phyloP scores from a whole-genome alignment of 768 basidiomycete species.

The Cyclocybe cylindracea region DNA sequence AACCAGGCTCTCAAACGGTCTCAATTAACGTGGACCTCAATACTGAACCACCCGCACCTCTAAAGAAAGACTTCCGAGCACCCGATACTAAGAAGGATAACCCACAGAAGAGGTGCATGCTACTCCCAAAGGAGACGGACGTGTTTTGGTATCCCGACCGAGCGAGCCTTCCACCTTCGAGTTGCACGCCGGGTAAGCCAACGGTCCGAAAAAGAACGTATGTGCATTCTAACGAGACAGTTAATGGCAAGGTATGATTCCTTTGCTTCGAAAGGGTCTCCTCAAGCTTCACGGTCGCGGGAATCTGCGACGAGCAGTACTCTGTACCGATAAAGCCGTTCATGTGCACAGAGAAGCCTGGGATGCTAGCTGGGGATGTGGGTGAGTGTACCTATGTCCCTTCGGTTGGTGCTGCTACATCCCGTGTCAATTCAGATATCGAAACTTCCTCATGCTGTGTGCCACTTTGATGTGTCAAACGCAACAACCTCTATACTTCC shows the following conservation, averaged over 20 bases:
- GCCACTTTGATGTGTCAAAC: constrained; percentile 69
- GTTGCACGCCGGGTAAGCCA: constrained; percentile 61
- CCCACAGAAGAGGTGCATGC: constrained; percentile 16
- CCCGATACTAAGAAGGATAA: neutral
- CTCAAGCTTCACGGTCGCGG: constrained; percentile 52
- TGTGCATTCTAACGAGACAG: neutral
- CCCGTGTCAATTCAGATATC: constrained; percentile 53
- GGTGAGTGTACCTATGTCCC: constrained; percentile 38
- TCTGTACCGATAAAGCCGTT: constrained; percentile 65
- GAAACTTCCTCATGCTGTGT: constrained; percentile 82
- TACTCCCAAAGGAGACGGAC: constrained; percentile 37
- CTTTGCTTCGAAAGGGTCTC: constrained; percentile 58
- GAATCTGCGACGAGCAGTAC: constrained; percentile 51
- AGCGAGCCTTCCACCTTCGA: constrained; percentile 41
- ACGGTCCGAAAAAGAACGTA: neutral
- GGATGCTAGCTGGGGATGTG: constrained; percentile 76
- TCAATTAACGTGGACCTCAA: constrained; percentile 10
- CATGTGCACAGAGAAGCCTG: constrained; percentile 59
- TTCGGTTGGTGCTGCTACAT: neutral
- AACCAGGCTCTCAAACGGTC: constrained; percentile 6
- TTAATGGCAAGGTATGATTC: constrained; percentile 55
- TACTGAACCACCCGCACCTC: neutral
- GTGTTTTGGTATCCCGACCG: constrained; percentile 66
- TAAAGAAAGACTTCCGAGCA: neutral
- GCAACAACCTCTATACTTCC: constrained; percentile 60